Percentiles rank a stretch among this genome's conserved stretches.
Conservation (phyloP, 768 basidiomycete species). For the Trametes cinnabarina region DNA sequence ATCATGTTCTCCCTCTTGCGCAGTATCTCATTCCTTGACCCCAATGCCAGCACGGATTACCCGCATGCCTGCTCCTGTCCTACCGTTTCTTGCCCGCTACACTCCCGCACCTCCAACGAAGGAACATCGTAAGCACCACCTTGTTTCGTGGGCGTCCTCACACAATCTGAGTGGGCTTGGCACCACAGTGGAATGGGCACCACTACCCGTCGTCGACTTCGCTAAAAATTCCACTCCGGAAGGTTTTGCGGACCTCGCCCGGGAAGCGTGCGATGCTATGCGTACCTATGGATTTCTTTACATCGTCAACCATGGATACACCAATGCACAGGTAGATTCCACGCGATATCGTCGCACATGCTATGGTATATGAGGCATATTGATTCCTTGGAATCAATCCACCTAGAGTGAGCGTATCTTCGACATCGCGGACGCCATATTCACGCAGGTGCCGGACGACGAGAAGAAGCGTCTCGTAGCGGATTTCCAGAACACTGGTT, state of each 20-base stretch:
- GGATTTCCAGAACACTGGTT: conserved; percentile 39
- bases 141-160: no score
- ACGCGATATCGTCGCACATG: no score
- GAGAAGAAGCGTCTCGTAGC: conserved; percentile 33
- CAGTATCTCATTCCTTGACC: no score
- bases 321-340: conserved; percentile 8
- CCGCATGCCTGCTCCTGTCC: neutral
- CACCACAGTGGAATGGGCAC: conserved; percentile 48
- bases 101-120: neutral
- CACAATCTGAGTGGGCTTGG: conserved; percentile 23
- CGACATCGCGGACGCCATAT: conserved; percentile 36
- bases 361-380: no score
- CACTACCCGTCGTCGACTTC: conserved; percentile 53
- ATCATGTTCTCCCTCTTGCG: neutral
- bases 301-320: conserved; percentile 21
- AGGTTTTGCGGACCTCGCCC: conserved; percentile 37
- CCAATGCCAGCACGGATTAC: neutral
- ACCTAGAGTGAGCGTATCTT: conserved; percentile 36
- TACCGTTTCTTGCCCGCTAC: neutral
- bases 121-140: conserved; percentile 3
- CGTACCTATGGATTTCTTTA: conserved; percentile 43
- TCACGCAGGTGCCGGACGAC: conserved; percentile 32
- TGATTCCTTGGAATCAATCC: conserved; percentile 25
- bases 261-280: conserved; percentile 47
- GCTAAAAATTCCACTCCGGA: conserved; percentile 38